Percentiles rank a stretch among this genome's conserved stretches.
Conservation (phyloP, 1,284 basidiomycete species). For the Marasmius sp. region DNA sequence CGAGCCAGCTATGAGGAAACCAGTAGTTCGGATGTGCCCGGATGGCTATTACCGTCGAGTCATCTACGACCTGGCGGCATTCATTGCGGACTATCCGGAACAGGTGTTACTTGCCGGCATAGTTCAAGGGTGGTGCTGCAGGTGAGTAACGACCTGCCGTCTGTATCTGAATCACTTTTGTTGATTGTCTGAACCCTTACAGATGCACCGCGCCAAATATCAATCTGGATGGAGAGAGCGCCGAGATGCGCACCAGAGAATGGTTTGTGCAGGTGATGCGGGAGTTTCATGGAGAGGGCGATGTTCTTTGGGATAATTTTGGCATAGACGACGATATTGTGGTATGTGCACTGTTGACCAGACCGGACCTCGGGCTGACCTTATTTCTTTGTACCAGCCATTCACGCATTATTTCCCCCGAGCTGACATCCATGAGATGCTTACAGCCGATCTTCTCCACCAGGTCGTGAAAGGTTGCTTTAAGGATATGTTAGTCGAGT, state of each 20-base stretch:
- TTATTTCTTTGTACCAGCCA: conserved; percentile 4
- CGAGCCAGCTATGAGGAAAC: conserved; percentile 11
- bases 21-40: conserved; percentile 13
- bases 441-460: conserved; percentile 30
- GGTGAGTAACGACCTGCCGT: conserved; percentile 5
- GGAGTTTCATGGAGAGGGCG: conserved; percentile 2
- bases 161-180: conserved; percentile 21
- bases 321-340: conserved; percentile 11
- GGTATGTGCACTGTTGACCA: neutral
- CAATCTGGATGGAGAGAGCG: conserved; percentile 11
- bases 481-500: conserved; percentile 29
- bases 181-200: neutral
- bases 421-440: conserved; percentile 26
- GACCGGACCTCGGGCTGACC: no score
- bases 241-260: neutral
- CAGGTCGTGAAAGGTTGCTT: conserved; percentile 35
- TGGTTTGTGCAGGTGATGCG: neutral
- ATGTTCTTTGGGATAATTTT: conserved; percentile 12
- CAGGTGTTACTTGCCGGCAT: conserved; percentile 18
- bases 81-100: conserved; percentile 21
- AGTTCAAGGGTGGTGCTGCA: conserved; percentile 18
- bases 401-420: conserved; percentile 18
- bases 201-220: conserved; percentile 14
- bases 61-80: conserved; percentile 17
- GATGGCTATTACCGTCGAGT: conserved; percentile 18